phyloP scores from a whole-genome alignment of 345 rosid genomes.

The Citrus glauca region DNA sequence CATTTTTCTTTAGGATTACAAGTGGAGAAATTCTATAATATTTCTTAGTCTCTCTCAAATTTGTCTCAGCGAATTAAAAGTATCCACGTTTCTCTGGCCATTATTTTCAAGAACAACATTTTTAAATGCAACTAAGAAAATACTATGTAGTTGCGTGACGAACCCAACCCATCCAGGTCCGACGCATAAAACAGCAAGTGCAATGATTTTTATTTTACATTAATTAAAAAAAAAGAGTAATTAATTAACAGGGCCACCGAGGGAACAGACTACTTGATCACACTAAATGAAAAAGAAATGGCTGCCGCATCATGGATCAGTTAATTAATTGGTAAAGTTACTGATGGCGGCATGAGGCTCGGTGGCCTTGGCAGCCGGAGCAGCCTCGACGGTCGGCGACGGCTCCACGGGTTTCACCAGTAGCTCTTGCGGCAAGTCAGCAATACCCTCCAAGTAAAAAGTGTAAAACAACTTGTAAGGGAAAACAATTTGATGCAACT shows the following conservation, averaged over 20 bases:
- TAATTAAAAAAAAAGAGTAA: neutral
- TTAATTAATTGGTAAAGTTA: constrained; percentile 41
- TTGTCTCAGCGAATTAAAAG: neutral
- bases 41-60: too few species aligned
- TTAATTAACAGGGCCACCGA: neutral
- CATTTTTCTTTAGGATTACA: too few species aligned
- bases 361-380: constrained; percentile 42
- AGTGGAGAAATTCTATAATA: too few species aligned
- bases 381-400: constrained; percentile 36
- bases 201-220: neutral
- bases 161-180: too few species aligned
- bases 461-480: constrained; percentile 60
- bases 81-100: neutral
- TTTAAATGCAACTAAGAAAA: too few species aligned
- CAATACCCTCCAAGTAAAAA: constrained; percentile 46
- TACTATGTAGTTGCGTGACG: too few species aligned
- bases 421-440: constrained; percentile 36
- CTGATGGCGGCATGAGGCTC: constrained; percentile 35
- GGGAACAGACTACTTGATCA: too few species aligned
- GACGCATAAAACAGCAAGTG: neutral
- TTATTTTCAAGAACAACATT: too few species aligned
- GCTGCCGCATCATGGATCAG: neutral
- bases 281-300: neutral
- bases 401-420: constrained; percentile 41
- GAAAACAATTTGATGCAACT: constrained; percentile 43